Evolutionary conservation across 352 stramenopile genomes (phyloP), one percentile per base, ranked within the genome.

Genomic region (Pythium rishiriense): DNA sequence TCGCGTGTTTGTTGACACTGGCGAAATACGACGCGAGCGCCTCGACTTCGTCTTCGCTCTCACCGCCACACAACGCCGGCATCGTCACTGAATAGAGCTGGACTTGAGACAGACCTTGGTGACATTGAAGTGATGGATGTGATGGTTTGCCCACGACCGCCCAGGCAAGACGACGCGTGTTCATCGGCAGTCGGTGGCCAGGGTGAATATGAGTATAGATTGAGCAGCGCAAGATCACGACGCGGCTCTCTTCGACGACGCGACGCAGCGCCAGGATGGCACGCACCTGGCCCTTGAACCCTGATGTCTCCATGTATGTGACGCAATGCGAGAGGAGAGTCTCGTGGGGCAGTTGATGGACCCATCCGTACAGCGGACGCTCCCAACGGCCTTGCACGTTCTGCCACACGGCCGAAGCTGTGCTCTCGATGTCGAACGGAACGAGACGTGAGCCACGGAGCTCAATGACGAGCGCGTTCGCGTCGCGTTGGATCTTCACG

Each of bases 391-490:
- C 17, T n/a, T 31, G 17, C 25, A 54, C 47, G 15, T 54, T 25
- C 42, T 39, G 10, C 60, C 60, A 61, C 42, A 62, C 51, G 6
- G 60, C 60, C 1, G 15, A 1, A 0, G 60, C 46, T 19, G 60
- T 57, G 7, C 33, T 33, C 10, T n/a, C 24, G 1, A 55, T 7
- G 11, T 51, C 25, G 21, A 68, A 68, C 22, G 60, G 60, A 1
- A 68, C 25, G 10, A 57, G 15, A 0, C 52, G 43, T 17, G 60
- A 61, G n/a, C 50, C 51, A 2, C 51, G 21, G 5, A 45, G 2
- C 22, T 68, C 26, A 4, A 68, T 21, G 11, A 25, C 29, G 33
- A 59, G 4, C 12, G 45, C 4, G 11, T 25, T 22, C 2, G n/a
- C 17, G 14, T 52, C 55, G 42, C 29, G 25, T 3, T 47, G 41